Base-by-base conservation (phyloP, 768 basidiomycete genomes). In the Russula compacta region DNA sequence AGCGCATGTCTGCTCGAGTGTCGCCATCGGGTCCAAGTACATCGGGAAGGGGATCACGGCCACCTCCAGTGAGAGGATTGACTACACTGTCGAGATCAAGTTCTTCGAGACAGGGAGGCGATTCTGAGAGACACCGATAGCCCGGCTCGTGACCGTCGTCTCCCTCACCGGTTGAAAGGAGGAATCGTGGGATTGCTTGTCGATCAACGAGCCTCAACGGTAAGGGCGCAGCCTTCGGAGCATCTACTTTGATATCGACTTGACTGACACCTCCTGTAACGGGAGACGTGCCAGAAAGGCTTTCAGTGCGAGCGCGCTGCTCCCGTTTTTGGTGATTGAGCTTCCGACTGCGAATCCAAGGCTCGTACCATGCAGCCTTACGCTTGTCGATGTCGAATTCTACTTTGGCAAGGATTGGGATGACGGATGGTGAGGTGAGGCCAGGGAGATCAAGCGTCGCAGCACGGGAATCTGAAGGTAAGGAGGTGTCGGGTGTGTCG, bases 341-440 rank as follows among this genome's bases (percentile, higher is more conserved):
- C 60, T 78, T 78, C 59, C 88, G 75, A 67, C 84, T 88, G 59
- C 83, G 78, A 32, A 84, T 61, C 90, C 91, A 95, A 8, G 85
- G 84, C n/a, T 85, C 85, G 64, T 86, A 94, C 94, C 94, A 97
- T 3, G 75, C 75, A 2, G 92, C 94, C 64, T 79, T 85, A 55
- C 81, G 76, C 42, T 78, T 77, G 72, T 97, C 95, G 67, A 98
- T 86, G 70, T 97, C 92, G 67, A 98, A 97, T 71, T 98, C 94
- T 12, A 98, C 84, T 72, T 95, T 95, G 52, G 93, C 95, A 33
- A 98, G 80, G 58, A 97, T 85, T 5, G 89, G 89, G 56, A 92
- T 83, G 24, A 90, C 73, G 29, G 85, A 81, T 50, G 81, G 72
- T 6, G 84, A 83, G 58, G 72, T 71, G 43, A 89, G 77, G 7